These are phyloP conservation scores for Hyphopichia homilentoma DNA, from an alignment of 805 yeast genomes.

Conservation along the genomic window DNA sequence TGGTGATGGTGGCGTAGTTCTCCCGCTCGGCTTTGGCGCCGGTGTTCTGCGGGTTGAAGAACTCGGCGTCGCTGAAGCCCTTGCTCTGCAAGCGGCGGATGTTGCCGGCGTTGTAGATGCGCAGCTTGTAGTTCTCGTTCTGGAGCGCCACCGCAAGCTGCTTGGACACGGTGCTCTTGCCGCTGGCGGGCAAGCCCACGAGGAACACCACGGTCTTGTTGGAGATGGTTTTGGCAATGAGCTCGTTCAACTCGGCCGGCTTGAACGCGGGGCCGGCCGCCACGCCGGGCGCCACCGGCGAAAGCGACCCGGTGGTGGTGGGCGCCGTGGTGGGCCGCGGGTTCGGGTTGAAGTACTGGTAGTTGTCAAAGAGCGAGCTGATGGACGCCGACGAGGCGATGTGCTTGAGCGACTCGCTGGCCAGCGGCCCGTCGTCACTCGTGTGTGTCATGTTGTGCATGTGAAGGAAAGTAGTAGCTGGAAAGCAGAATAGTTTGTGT, in stretches of 20 bases:
- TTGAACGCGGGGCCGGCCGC: no score
- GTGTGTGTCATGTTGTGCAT: no score
- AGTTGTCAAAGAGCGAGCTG: constrained; percentile 28
- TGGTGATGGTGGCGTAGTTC: constrained; percentile 30
- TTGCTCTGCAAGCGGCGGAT: constrained; percentile 36
- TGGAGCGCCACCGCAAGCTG: constrained; percentile 29
- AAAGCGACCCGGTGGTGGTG: background rate
- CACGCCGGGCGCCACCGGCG: background rate
- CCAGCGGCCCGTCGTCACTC: no score
- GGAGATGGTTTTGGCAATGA: background rate
- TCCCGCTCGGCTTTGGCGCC: constrained; percentile 31
- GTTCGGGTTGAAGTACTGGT: no score
- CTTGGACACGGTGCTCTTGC: constrained; percentile 36
- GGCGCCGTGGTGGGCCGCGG: constrained; percentile 5
- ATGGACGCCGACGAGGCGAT: no score
- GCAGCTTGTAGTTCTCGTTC: constrained; percentile 19
- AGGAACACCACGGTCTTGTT: constrained; percentile 22
- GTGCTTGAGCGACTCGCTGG: no score
- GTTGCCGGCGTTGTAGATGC: constrained; percentile 51
- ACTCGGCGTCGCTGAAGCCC: constrained; percentile 28
- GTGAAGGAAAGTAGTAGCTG: no score
- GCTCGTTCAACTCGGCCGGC: constrained; percentile 1
- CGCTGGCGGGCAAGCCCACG: constrained; percentile 41
- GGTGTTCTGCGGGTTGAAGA: constrained; percentile 34
- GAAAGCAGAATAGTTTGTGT: no score